A percentile compares a stretch with the other conserved stretches of the same genome.
These are phyloP conservation scores for Boletus insuetus DNA, from an alignment of 768 basidiomycete species.

Conservation along the genomic window DNA sequence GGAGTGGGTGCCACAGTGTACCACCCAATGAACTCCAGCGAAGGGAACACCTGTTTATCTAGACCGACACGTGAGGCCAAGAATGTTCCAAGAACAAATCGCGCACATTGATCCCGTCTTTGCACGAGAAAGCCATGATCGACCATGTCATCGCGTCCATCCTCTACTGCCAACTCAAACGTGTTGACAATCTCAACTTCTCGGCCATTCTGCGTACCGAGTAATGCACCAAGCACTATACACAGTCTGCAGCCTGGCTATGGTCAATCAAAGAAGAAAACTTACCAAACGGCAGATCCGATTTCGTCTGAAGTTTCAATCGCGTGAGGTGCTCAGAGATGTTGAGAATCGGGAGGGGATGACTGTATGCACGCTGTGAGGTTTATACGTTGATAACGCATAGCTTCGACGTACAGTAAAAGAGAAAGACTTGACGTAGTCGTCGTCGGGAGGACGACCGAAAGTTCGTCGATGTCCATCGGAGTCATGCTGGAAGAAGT, in stretches of 20 bases:
- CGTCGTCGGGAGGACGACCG: constrained; percentile 70
- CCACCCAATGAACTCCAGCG: constrained; percentile 97
- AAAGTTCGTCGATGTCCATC: constrained; percentile 78
- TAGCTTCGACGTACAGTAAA: constrained; percentile 53
- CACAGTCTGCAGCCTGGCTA: background rate
- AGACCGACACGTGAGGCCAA: constrained; percentile 10
- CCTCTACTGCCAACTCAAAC: constrained; percentile 78
- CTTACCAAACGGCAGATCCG: constrained; percentile 63
- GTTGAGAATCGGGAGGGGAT: constrained; percentile 94
- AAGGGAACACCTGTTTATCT: constrained; percentile 99
- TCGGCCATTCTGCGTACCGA: constrained; percentile 91
- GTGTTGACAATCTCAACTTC: constrained; percentile 97
- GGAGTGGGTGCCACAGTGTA: constrained; percentile 84
- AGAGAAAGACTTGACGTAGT: constrained; percentile 73
- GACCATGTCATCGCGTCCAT: constrained; percentile 54
- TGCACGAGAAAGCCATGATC: constrained; percentile 82
- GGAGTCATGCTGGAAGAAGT: constrained; percentile 39
- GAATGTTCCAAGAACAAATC: background rate
- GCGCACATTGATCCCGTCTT: constrained; percentile 83
- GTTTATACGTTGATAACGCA: background rate
- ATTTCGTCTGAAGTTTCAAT: constrained; percentile 68
- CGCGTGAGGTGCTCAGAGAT: constrained; percentile 95
- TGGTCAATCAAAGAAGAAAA: background rate
- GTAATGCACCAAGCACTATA: constrained; percentile 85
- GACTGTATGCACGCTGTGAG: constrained; percentile 48